Evolutionary conservation across 176 grass and related monocot species (phyloP).

Genomic region (Poa annua): DNA sequence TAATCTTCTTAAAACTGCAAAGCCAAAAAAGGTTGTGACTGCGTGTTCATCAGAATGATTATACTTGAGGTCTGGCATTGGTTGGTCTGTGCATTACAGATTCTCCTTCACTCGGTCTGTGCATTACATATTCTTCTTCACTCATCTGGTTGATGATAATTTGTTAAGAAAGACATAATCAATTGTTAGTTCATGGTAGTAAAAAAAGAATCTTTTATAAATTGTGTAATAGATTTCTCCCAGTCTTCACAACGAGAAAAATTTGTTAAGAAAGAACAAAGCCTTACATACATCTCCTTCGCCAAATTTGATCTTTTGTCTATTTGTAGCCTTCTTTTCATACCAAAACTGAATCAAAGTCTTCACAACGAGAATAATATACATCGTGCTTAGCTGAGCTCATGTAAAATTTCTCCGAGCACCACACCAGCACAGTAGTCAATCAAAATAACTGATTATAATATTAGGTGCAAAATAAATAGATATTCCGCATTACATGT

Average conservation of each 20-base stretch:
- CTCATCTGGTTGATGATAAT: background rate
- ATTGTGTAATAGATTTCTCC: no score
- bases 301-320: background rate
- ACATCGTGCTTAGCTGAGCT: background rate
- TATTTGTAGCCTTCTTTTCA: background rate
- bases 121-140: no score
- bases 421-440: background rate
- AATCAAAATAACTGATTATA: no score
- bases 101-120: background rate
- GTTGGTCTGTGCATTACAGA: background rate
- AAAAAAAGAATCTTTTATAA: no score
- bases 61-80: background rate
- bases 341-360: background rate
- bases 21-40: no score
- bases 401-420: background rate
- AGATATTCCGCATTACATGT: no score
- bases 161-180: background rate
- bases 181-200: background rate
- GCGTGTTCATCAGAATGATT: background rate
- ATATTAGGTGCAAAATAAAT: no score
- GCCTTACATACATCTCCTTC: background rate
- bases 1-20: no score
- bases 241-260: no score
- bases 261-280: no score
- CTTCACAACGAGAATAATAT: background rate